phyloP scores from a whole-genome alignment of 176 grass and related monocot genomes.

The Oryza officinalis region DNA sequence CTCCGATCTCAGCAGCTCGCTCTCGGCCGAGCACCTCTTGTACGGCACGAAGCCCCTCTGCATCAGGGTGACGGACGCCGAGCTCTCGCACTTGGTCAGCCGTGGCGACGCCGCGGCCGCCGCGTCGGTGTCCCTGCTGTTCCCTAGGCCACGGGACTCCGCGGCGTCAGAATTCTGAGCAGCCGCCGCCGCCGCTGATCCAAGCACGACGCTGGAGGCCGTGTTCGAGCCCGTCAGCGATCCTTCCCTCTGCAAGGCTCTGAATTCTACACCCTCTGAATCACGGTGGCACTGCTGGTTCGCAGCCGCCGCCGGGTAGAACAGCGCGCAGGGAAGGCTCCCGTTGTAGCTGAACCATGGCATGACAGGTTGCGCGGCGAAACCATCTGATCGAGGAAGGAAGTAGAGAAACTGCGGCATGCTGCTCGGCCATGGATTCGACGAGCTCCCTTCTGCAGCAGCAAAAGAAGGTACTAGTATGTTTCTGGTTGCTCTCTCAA shows the following conservation, averaged over 20 bases:
- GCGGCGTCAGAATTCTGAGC: conserved; percentile 36
- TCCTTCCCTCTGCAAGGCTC: conserved; percentile 49
- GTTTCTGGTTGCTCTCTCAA: not conserved
- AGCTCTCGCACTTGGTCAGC: conserved; percentile 33
- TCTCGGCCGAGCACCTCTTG: conserved; percentile 57
- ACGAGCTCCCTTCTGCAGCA: conserved; percentile 21
- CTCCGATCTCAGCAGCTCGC: conserved; percentile 32
- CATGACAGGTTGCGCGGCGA: conserved; percentile 17
- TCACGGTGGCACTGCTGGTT: conserved; percentile 24
- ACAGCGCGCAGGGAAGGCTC: conserved; percentile 32
- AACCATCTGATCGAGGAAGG: conserved; percentile 37
- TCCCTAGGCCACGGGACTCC: conserved; percentile 37
- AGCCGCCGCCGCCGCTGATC: not conserved
- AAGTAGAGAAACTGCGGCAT: conserved; percentile 57
- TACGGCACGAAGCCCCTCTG: conserved; percentile 69
- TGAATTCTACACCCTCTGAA: conserved; percentile 26
- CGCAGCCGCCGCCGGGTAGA: conserved; percentile 41
- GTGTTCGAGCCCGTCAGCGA: conserved; percentile 71
- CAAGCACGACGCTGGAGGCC: conserved; percentile 18
- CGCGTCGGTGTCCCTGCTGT: conserved; percentile 14
- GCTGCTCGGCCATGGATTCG: conserved; percentile 42
- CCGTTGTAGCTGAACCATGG: conserved; percentile 50
- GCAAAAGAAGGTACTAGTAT: not conserved
- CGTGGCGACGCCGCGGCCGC: not conserved
- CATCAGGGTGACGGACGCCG: conserved; percentile 27